A percentile compares a stretch with the other conserved stretches of the same genome.
These are phyloP conservation scores for Kingdonia uniflora DNA, from an alignment of 164 flowering plant species.

Conservation along the genomic window DNA sequence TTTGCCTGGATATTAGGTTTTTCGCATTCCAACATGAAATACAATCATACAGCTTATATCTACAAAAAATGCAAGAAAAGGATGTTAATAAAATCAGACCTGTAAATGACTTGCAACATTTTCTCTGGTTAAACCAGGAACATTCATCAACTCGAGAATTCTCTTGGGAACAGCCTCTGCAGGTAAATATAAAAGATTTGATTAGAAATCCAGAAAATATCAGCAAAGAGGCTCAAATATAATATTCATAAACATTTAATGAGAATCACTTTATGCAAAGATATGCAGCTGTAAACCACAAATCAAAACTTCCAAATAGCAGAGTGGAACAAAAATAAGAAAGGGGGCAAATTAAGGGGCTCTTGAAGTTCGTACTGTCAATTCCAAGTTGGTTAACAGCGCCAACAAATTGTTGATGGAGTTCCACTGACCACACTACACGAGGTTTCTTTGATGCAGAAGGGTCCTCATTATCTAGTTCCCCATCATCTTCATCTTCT, in stretches of 20 bases:
- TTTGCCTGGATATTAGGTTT: no score
- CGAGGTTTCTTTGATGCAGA: constrained; percentile 74
- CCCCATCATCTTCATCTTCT: constrained; percentile 65
- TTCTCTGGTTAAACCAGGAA: constrained; percentile 80
- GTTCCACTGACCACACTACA: constrained; percentile 88
- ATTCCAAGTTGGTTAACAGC: constrained; percentile 92
- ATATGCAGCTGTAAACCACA: no score
- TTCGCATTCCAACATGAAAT: no score
- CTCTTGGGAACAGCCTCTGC: constrained; percentile 96
- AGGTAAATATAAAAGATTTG: constrained; percentile 11
- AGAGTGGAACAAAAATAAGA: constrained; percentile 1
- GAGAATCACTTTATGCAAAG: no score
- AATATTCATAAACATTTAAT: no score
- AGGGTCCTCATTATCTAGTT: constrained; percentile 53
- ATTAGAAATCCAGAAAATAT: no score
- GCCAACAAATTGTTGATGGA: constrained; percentile 82
- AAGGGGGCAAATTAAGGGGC: neutral
- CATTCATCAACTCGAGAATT: constrained; percentile 90
- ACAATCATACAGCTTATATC: no score
- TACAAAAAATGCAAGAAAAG: neutral
- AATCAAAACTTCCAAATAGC: neutral
- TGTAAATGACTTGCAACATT: constrained; percentile 95
- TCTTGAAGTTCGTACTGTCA: constrained; percentile 70
- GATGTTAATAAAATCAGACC: constrained; percentile 27
- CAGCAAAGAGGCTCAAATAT: neutral